Evolutionary conservation across 2,329 filamentous ascomycete species (phyloP).

Genomic region (Colletotrichum sp.): DNA sequence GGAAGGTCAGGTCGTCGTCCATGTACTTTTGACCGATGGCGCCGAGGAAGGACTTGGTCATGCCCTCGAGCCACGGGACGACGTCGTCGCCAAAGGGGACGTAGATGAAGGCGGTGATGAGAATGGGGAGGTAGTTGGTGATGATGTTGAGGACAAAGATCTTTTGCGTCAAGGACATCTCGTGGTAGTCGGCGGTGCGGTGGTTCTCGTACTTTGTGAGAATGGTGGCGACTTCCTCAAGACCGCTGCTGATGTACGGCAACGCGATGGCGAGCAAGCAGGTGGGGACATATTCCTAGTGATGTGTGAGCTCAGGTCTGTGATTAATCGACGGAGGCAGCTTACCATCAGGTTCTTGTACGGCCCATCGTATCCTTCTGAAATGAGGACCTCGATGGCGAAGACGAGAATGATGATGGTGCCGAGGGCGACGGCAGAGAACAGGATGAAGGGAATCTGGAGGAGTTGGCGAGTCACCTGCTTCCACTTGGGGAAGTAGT

Average conservation of each 20-base stretch:
- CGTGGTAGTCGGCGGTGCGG: conserved; percentile 71
- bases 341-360: conserved; percentile 68
- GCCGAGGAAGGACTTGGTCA: conserved; percentile 54
- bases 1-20: conserved; percentile 55
- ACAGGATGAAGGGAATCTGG: conserved; percentile 71
- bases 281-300: conserved; percentile 73
- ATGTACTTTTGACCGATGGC: conserved; percentile 53
- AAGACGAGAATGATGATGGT: conserved; percentile 73
- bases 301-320: neutral
- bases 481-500: conserved; percentile 69
- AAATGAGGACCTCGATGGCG: conserved; percentile 76
- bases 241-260: conserved; percentile 66
- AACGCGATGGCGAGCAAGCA: conserved; percentile 70
- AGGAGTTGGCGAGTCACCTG: conserved; percentile 69
- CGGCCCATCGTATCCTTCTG: conserved; percentile 74
- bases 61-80: conserved; percentile 69
- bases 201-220: conserved; percentile 79
- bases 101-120: conserved; percentile 81
- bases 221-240: conserved; percentile 66
- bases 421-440: conserved; percentile 65
- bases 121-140: conserved; percentile 77
- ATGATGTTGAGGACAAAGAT: conserved; percentile 82
- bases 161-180: conserved; percentile 75
- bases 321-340: neutral
- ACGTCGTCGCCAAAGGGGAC: conserved; percentile 74